Base-by-base conservation (phyloP, 2,329 filamentous ascomycete genomes). In the Daldinia sp. region DNA sequence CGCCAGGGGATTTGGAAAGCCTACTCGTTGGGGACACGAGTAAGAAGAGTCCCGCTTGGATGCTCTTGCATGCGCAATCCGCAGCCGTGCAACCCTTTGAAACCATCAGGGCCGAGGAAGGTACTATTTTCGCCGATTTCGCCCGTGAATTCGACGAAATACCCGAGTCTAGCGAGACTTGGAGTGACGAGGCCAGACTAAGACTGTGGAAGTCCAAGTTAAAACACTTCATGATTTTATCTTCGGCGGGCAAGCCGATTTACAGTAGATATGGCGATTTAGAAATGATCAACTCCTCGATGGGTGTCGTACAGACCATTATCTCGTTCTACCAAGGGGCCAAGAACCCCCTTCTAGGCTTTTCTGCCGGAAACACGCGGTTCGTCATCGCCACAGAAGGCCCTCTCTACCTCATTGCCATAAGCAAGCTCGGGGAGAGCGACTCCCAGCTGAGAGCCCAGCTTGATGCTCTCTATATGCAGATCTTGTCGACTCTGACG, bases 141-240 rank as follows among this genome's bases (percentile, higher is more conserved):
- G 82, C 87, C 39, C 80, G 82, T 64, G 94, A 98, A 74, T 96
- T 97, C 69, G 89, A 93, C 62, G 81, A 87, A 23, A 83, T 96
- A 37, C 89, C 88, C 5, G 82, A 81, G 25, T 68, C 72, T 5
- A 73, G 77, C 56, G 76, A 77, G 47, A 74, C 77, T 30, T 75
- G 78, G 62, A 77, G 75, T 47, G 84, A 87, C 55, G 86, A 89
- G 47, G 78, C 82, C 47, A 80, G 92, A 23, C 81, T 97, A 37
- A 79, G 81, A 13, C 83, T 88, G 66, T 99, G 94, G 94, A 95
- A 93, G 75, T 87, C 90, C 34, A 98, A 98, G 79, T 83, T 94
- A 66, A 99, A 99, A 78, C 95, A 99, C 78, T 99, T 97, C 77
- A 87, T 99, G 78, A 96, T 99, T 71, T 82, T 99, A 1, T 98